Base-by-base conservation (phyloP, 192 early-diverging fungal genomes). In the Thoreauomyces humboldtii region DNA sequence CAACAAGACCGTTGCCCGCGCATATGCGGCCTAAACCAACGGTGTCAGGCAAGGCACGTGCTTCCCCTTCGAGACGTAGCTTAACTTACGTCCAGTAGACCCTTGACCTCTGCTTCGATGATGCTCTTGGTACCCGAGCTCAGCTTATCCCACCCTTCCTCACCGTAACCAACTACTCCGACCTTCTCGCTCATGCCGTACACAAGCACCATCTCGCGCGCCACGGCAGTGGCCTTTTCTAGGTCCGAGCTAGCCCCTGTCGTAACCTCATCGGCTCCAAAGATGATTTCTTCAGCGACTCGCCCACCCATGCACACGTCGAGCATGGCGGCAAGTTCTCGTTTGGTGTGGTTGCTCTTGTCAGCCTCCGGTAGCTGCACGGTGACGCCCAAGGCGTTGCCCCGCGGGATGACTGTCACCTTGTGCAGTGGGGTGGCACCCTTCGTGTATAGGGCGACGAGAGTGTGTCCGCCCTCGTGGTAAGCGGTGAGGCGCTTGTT, bases 241-340 rank as follows among this genome's bases (percentile, higher is more conserved):
- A 99, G 83, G 77, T 99, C 98, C 62, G 86, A 91, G 48, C 87
- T 86, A 27, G 94, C 92, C 6, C 98, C 98, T 22, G 93, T 92
- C 0, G 98, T 95, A 11, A 98, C 91, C 70, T 93, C 89, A 15
- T 98, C 94, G 0, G 80, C 48, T 6, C 96, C 96, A 82, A 88
- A 98, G n/a, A 98, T 90, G 59, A 98, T 80, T 71, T 98, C 94
- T 66, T 99, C 98, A 0, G 96, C 98, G 0, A 90, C 93, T 3
- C 96, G 84, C n/a, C 98, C 98, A 35, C 96, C 98, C 95, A 99
- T 95, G 65, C 88, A 91, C 15, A 99, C 94, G 76, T 98, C 96
- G 31, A 98, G 75, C 69, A 87, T 79, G 22, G 97, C 95, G 45
- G 90, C 50, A 55, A 91, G 89, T 71, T 98, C 94, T 33, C 89